phyloP scores from a whole-genome alignment of 345 rosid genomes.

The Gossypium thurberi region DNA sequence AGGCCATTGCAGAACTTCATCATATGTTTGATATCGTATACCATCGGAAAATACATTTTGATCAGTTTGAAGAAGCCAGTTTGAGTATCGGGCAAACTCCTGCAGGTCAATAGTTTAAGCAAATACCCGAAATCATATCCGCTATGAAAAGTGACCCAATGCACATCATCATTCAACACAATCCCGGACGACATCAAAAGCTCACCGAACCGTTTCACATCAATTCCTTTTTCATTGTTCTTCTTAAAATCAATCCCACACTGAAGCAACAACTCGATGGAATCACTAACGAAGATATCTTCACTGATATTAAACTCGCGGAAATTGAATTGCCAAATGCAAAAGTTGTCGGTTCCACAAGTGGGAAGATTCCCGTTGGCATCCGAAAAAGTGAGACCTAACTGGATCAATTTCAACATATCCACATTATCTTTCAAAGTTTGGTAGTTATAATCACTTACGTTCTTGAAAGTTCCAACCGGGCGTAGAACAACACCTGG shows the following conservation, averaged over 20 bases:
- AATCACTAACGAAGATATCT: constrained; percentile 44
- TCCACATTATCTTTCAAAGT: too few species aligned
- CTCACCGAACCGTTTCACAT: constrained; percentile 72
- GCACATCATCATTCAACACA: constrained; percentile 56
- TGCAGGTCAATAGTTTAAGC: background rate
- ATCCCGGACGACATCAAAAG: constrained; percentile 79
- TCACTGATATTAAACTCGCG: background rate
- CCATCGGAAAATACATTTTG: constrained; percentile 13
- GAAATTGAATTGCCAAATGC: too few species aligned
- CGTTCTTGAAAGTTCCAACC: background rate
- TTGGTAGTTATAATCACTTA: too few species aligned
- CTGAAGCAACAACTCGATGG: constrained; percentile 61
- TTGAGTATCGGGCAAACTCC: background rate
- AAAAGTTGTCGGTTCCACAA: too few species aligned
- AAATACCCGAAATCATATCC: background rate
- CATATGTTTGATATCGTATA: constrained; percentile 85
- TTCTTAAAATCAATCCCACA: constrained; percentile 77
- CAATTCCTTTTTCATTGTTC: constrained; percentile 67
- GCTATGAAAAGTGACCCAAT: constrained; percentile 11
- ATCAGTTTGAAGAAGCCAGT: background rate
- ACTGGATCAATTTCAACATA: too few species aligned
- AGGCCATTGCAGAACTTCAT: constrained; percentile 84
- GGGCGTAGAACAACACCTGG: background rate
- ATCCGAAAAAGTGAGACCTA: too few species aligned
- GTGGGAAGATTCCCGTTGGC: too few species aligned